phyloP scores from a whole-genome alignment of 768 basidiomycete genomes.

The Lactarius hatsudake region DNA sequence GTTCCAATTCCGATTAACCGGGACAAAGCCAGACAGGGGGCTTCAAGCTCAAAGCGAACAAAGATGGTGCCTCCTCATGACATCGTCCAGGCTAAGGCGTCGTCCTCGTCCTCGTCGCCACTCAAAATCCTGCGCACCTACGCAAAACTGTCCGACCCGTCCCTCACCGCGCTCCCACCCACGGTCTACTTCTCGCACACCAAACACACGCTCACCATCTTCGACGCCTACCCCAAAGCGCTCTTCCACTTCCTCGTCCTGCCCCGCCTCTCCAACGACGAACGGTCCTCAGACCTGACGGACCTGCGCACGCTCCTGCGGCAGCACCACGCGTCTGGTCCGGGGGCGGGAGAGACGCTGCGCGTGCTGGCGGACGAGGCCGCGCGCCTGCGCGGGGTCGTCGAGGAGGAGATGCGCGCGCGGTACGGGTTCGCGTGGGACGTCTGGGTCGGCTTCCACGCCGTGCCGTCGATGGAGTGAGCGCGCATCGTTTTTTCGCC shows the following conservation, averaged over 20 bases:
- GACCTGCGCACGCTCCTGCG: conserved; percentile 15
- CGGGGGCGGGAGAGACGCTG: conserved; percentile 40
- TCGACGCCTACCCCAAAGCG: conserved; percentile 77
- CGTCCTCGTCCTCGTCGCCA: too few species aligned
- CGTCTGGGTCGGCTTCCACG: conserved; percentile 83
- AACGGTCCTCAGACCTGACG: background rate
- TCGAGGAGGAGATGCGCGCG: conserved; percentile 76
- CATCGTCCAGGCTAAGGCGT: too few species aligned
- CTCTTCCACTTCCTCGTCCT: conserved; percentile 86
- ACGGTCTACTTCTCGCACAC: conserved; percentile 60
- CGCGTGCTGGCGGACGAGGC: conserved; percentile 55
- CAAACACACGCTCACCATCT: conserved; percentile 57
- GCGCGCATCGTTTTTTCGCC: conserved; percentile 29
- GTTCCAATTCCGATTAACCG: too few species aligned
- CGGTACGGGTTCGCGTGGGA: conserved; percentile 74
- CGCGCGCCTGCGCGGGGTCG: conserved; percentile 50
- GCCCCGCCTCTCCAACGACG: conserved; percentile 50
- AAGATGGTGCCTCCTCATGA: background rate
- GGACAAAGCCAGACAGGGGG: too few species aligned
- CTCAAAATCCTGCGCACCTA: conserved; percentile 61
- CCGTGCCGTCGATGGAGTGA: conserved; percentile 80
- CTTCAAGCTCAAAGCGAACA: background rate
- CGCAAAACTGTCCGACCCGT: conserved; percentile 48
- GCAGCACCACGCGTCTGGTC: conserved; percentile 39
- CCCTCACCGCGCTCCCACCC: conserved; percentile 44